These are phyloP conservation scores for Pleurotus pulmonarius DNA, from an alignment of 768 basidiomycete genomes.

Conservation along the genomic window DNA sequence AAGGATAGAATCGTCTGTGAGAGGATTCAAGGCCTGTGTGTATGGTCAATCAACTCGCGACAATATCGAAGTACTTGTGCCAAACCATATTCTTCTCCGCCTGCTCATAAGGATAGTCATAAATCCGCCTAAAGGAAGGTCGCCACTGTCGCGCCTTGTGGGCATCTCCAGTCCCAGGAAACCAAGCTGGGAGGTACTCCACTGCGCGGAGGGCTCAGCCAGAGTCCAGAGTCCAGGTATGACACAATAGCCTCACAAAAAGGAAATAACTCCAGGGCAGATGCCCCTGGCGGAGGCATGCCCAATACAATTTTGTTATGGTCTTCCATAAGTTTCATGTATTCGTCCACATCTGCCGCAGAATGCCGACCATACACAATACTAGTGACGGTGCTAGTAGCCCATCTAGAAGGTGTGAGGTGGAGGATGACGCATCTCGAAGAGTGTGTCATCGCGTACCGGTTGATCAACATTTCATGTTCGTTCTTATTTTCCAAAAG, in stretches of 20 bases:
- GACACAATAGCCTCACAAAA: conserved; percentile 23
- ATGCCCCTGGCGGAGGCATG: conserved; percentile 27
- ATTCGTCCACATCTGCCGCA: conserved; percentile 27
- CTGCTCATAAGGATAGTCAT: no score
- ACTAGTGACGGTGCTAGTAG: no score
- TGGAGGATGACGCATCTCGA: no score
- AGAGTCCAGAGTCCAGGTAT: neutral
- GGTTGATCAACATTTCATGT: no score
- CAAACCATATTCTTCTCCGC: no score
- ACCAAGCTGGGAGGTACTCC: conserved; percentile 48
- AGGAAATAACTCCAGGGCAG: conserved; percentile 47
- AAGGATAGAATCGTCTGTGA: neutral
- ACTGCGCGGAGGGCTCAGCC: neutral
- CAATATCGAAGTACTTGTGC: neutral
- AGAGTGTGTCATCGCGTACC: no score
- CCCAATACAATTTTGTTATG: neutral
- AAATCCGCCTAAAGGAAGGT: no score
- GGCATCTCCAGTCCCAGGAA: conserved; percentile 34
- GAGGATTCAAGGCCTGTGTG: neutral
- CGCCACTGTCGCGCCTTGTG: no score
- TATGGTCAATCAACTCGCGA: neutral
- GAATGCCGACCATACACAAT: no score
- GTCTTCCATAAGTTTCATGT: neutral
- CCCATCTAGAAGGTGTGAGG: no score
- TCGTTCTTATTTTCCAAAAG: conserved; percentile 21